Percentiles rank a stretch among this genome's conserved stretches.
Conservation (phyloP, 1,284 basidiomycete genomes). For the Phylloboletellus chloephorus region DNA sequence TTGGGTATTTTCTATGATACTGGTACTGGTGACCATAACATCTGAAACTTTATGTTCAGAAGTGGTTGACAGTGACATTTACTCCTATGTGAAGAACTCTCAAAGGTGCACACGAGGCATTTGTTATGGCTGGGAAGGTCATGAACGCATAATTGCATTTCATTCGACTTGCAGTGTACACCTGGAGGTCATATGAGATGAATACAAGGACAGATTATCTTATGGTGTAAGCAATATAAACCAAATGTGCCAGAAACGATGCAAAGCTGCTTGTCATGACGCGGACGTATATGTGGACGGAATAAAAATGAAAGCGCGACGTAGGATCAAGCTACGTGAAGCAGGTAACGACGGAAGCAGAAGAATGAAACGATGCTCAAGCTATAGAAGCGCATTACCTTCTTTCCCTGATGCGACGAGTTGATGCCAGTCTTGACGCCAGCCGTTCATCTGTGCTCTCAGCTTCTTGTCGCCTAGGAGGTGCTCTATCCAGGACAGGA, state of each 20-base stretch:
- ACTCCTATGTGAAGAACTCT: slow-evolving; percentile 16
- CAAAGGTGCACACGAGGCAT: slow-evolving; percentile 20
- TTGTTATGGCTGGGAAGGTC: too few relatives aligned
- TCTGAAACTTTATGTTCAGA: too few relatives aligned
- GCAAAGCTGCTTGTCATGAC: slow-evolving; percentile 17
- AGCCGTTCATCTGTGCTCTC: slow-evolving; percentile 59
- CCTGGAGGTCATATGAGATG: slow-evolving; percentile 15
- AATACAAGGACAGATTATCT: slow-evolving; percentile 29
- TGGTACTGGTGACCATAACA: slow-evolving; percentile 9
- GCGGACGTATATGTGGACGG: slow-evolving; percentile 23
- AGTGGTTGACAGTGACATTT: neutral
- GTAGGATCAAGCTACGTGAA: slow-evolving; percentile 10
- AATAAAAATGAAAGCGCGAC: slow-evolving; percentile 21
- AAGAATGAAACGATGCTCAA: neutral
- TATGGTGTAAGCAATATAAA: slow-evolving; percentile 27
- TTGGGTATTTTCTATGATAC: neutral
- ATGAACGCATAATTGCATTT: slow-evolving; percentile 15
- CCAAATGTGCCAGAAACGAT: slow-evolving; percentile 20
- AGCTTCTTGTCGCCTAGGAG: slow-evolving; percentile 68
- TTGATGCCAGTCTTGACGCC: slow-evolving; percentile 68
- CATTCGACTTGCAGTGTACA: slow-evolving; percentile 20
- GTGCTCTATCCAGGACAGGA: slow-evolving; percentile 77
- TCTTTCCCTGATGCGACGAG: slow-evolving; percentile 66
- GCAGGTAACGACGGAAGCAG: slow-evolving; percentile 2
- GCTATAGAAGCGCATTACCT: slow-evolving; percentile 57